Percentiles rank a stretch among this genome's conserved stretches.
phyloP scores from a whole-genome alignment of 2,329 filamentous ascomycete genomes.

The Exophiala sp. region DNA sequence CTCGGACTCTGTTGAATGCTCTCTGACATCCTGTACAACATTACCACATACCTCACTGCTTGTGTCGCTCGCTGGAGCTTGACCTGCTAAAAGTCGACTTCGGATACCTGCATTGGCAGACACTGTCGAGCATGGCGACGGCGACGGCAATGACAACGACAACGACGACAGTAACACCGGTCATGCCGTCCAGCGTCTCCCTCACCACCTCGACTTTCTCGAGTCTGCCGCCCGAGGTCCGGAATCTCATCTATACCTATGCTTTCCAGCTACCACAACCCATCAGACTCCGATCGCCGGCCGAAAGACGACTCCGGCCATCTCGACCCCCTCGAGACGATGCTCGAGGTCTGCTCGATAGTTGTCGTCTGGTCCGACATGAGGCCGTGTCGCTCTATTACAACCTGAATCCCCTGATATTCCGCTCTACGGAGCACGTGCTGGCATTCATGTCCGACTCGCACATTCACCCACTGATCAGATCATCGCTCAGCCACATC shows the following conservation, averaged over 20 bases:
- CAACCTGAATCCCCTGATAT: constrained; percentile 21
- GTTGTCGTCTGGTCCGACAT: constrained; percentile 15
- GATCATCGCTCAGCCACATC: constrained; percentile 16
- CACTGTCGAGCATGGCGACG: too few species aligned
- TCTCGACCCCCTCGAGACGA: constrained; percentile 22
- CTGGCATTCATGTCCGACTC: constrained; percentile 21
- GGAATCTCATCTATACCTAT: constrained; percentile 23
- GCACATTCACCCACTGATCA: constrained; percentile 19
- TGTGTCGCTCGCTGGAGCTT: too few species aligned
- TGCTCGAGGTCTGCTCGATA: constrained; percentile 18
- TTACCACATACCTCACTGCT: too few species aligned
- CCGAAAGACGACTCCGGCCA: constrained; percentile 21
- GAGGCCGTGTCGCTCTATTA: constrained; percentile 25
- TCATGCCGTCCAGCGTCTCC: neutral
- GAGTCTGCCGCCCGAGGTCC: constrained; percentile 23
- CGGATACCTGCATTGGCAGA: too few species aligned
- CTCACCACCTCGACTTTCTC: constrained; percentile 16
- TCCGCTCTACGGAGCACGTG: constrained; percentile 18
- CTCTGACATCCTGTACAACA: too few species aligned
- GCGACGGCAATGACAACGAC: neutral
- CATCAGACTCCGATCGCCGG: constrained; percentile 17
- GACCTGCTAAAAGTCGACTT: too few species aligned
- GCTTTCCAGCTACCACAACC: constrained; percentile 15
- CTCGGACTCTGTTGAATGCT: too few species aligned
- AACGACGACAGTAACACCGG: neutral